These are phyloP conservation scores for Rhinocladiella mackenziei DNA, from an alignment of 2,329 filamentous ascomycete genomes.

Conservation along the genomic window DNA sequence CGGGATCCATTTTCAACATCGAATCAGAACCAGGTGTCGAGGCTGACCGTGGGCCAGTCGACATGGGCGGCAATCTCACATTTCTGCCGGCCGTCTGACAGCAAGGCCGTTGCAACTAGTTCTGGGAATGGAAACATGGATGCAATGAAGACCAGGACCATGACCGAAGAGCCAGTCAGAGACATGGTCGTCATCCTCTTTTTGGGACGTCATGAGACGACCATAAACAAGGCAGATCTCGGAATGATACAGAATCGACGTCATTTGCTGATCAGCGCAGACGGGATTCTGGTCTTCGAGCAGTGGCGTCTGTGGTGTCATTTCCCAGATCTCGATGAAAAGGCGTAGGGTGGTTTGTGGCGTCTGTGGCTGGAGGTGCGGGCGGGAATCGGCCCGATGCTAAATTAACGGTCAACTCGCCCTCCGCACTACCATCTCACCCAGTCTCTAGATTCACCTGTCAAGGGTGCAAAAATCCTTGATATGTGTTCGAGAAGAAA, in stretches of 20 bases:
- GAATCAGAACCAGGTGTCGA: too few species aligned
- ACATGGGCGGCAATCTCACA: not conserved
- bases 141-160: conserved; percentile 1
- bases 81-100: not conserved
- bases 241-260: conserved; percentile 10
- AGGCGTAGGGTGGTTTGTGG: conserved; percentile 5
- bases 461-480: too few species aligned
- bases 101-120: conserved; percentile 10
- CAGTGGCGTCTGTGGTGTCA: conserved; percentile 7
- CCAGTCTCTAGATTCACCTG: too few species aligned
- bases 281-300: not conserved
- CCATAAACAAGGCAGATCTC: conserved; percentile 19
- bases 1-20: too few species aligned
- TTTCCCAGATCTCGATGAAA: conserved; percentile 2
- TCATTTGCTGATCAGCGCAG: conserved; percentile 14
- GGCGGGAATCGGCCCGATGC: not conserved
- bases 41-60: conserved; percentile 11
- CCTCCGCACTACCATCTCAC: too few species aligned
- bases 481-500: too few species aligned
- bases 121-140: conserved; percentile 4
- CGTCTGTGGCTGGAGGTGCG: conserved; percentile 9
- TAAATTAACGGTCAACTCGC: too few species aligned
- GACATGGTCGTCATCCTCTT: conserved; percentile 2
- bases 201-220: conserved; percentile 9
- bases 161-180: conserved; percentile 7